phyloP scores from a whole-genome alignment of 2,329 filamentous ascomycete genomes.

The Colletotrichum tropicale region DNA sequence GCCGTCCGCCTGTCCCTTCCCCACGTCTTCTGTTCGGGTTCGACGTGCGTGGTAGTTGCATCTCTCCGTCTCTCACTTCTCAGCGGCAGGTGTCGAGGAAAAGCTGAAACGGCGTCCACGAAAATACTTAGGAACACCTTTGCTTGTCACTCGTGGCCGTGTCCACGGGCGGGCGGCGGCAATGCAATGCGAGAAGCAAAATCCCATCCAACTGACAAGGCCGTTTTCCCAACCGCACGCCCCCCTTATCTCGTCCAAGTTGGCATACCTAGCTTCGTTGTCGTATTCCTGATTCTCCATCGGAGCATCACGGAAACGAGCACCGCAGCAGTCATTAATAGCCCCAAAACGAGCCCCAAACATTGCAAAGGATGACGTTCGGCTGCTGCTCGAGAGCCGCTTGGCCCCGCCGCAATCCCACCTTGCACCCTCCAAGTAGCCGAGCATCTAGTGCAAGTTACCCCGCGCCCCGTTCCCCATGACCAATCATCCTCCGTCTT shows the following conservation, averaged over 20 bases:
- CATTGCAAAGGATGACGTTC: conserved; percentile 20
- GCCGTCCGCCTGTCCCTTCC: not conserved
- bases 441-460: conserved; percentile 1
- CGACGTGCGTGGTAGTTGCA: not conserved
- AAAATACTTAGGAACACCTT: conserved; percentile 9
- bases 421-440: not conserved
- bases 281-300: not conserved
- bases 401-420: conserved; percentile 1
- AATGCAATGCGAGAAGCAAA: conserved; percentile 16
- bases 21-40: not conserved
- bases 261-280: not conserved
- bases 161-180: not conserved
- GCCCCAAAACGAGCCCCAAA: not conserved
- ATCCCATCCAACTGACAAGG: not conserved
- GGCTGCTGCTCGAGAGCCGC: conserved; percentile 18
- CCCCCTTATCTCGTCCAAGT: not conserved
- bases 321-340: not conserved
- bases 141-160: not conserved
- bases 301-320: conserved; percentile 13
- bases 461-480: not conserved
- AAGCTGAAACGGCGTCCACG: conserved; percentile 9
- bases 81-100: not conserved
- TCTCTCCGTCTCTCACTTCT: not conserved
- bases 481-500: not conserved
- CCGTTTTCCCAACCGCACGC: not conserved